Evolutionary conservation across 805 yeast species (phyloP), one percentile per base, ranked within the genome.

Genomic region (Komagataella populi): DNA sequence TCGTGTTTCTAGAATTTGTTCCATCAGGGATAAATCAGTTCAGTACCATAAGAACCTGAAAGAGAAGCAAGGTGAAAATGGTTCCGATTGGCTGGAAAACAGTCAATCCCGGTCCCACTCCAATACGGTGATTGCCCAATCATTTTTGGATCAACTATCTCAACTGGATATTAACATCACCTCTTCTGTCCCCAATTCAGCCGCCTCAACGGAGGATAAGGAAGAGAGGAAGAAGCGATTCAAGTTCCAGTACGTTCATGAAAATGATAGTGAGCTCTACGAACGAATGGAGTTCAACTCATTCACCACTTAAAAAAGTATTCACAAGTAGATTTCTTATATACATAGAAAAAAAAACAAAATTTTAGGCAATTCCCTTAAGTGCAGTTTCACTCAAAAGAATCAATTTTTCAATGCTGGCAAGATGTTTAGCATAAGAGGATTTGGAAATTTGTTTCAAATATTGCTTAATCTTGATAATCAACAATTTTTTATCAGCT

Each of bases 361-460:
- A 45, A 20, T n/a, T 45, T 18, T 44, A 44, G 10, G 46, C 22
- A 20, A 44, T 44, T 44, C 22, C 18, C 30, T 46, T 46, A 14
- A 49, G 56, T 46, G 57, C 63, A 14, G 74, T 69, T 55, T 77
- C 81, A 43, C 81, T 77, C 50, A 78, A 74, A 8, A 74, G 73
- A 54, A 77, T 74, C 70, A 83, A 72, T 63, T 84, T 83, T 63
- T 87, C 95, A 56, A 86, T 87, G 23, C 88, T 81, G 3, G 89
- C 90, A 56, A 87, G 70, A 61, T 87, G 95, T 68, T 87, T 87
- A 18, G 95, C 95, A 60, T 80, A 83, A 50, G 77, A 74, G 51
- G 78, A 77, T 64, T 80, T 81, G 53, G 83, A 79, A 50, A 88
- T 78, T 57, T 81, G 78, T 57, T 84, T 83, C 66, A 91, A 72